Evolutionary conservation across 2,329 filamentous ascomycete species (phyloP), one percentile per base, ranked within the genome.

Genomic region (Apiospora marii): DNA sequence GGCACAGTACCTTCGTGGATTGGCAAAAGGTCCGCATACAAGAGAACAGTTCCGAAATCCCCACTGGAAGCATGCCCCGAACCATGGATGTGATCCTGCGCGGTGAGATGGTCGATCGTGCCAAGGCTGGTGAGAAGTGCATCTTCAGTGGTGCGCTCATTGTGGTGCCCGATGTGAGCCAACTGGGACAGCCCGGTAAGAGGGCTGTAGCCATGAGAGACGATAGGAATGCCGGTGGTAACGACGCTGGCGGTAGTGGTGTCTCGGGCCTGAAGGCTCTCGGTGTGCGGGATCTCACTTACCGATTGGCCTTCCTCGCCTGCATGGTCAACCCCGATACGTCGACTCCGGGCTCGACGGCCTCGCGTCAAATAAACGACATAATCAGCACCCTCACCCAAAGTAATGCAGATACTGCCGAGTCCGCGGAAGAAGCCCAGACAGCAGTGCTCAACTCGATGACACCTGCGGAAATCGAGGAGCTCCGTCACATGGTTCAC

Each of bases 1-100:
- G 94, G 61, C 96, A 97, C 82, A 98, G 95, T 82, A 98, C 95
- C 0, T 99, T 99, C 81, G 93, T 99, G 74, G 96, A 99, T 84
- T 99, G 96, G 96, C 96, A 99, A 81, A 98, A 98, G 82, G 95
- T 98, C 34, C 93, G 97, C 75, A 94, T 98, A 74, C 96, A 99
- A 83, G 96, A 99, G 83, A 99, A 98, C 85, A 98, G 95, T 77
- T 96, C 96, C 4, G 96, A 99, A 81, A 99, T 99, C 49, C 96
- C 96, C 0, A 99, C 96, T 0, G 96, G 96, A 71, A 98, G 95
- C 84, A 99, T 99, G 96, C 96, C 96, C 34, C 90, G 96, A 73
- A 99, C 96, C 3, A 96, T 99, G 90, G 96, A 99, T 79, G 93
- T 99, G 58, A 98, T 99, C 76, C 84, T 99, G 46, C 92, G 96